A percentile compares a stretch with the other conserved stretches of the same genome.
Conservation (phyloP, 2,329 filamentous ascomycete genomes). For the Fusarium mangiferae region DNA sequence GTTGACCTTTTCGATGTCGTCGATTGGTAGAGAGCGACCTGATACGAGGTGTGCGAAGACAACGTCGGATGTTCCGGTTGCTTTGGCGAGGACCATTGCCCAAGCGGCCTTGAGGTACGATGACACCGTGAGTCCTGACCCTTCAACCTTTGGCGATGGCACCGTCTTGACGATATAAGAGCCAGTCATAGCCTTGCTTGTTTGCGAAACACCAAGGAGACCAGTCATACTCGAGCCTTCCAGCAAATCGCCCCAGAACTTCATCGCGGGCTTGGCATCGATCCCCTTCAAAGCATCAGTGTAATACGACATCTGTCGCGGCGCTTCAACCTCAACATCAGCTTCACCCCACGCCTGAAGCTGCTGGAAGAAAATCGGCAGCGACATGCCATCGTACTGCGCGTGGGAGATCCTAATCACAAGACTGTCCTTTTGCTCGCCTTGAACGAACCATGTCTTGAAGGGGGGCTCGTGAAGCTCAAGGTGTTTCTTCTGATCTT, state of each 20-base stretch:
- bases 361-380: neutral
- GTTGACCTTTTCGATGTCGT: neutral
- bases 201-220: fast-evolving
- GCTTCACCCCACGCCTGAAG: neutral
- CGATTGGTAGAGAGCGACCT: neutral
- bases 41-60: neutral
- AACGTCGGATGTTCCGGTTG: neutral
- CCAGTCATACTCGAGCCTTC: fast-evolving
- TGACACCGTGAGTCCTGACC: neutral
- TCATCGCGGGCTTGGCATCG: neutral
- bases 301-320: neutral
- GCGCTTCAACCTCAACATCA: neutral
- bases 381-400: neutral
- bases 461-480: neutral
- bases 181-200: fast-evolving
- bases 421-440: neutral
- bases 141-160: neutral
- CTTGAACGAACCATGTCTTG: neutral
- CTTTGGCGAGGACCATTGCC: neutral
- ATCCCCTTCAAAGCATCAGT: neutral
- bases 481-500: neutral
- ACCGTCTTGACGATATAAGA: neutral
- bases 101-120: neutral
- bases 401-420: neutral
- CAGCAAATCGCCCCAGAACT: neutral